Evolutionary conservation across 305 asterid species (phyloP), one percentile per base, ranked within the genome.

Genomic region (Fraxinus dipetala): DNA sequence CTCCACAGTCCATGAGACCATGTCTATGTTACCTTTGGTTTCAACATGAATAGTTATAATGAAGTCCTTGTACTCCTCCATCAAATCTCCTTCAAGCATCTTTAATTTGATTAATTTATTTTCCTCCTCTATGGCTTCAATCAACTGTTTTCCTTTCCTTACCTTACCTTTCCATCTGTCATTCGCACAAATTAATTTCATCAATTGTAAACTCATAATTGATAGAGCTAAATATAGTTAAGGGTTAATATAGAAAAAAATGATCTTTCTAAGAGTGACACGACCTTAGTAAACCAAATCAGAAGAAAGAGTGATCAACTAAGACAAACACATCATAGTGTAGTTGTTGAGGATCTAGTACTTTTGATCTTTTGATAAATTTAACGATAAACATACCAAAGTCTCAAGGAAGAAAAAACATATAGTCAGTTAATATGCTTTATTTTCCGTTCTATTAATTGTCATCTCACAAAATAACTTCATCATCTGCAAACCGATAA

Each of bases 21-120:
- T 72, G 18, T 85, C 87, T 11, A 80, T 14, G 2, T 83, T 81
- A 4, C 56, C 87, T 26, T 79, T 80, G 1, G 81, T 80, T 35
- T 89, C 92, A 5, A 86, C 87, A 16, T 90, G 91, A 18, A 86
- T 30, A 0, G 79, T 87, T 75, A 79, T 48, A 0, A 0, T 22
- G 72, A 82, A 67, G 26, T 61, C 74, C 81, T 86, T 84, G 89
- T 80, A 86, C 2, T 59, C 6, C 48, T 88, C 84, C 81, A 82
- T 13, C 14, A 86, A 72, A 75, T 86, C 86, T 72, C 88, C 90
- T 63, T 85, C 90, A 5, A 81, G n/a, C 8, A n/a, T n/a, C 83
- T 43, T 79, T 30, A 74, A 65, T 1, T 51, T 83, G 11, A 83
- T 14, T 2, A 75, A 59, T 79, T 79, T 79, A 63, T 79, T 78